Percentiles rank a stretch among this genome's conserved stretches.
phyloP scores from a whole-genome alignment of 2,329 filamentous ascomycete species.

The Lojkania enalia region DNA sequence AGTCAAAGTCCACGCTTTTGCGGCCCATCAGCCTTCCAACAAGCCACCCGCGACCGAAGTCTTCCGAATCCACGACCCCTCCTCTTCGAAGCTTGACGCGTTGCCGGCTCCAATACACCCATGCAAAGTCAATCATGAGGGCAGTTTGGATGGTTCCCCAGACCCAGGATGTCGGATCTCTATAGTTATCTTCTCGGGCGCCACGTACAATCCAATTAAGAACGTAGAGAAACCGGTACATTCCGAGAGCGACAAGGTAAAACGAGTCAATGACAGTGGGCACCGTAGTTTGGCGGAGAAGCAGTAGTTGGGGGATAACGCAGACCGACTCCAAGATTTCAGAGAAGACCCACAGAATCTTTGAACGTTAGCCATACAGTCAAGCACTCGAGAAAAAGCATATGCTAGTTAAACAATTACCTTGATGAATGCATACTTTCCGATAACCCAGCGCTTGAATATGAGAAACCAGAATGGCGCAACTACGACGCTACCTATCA shows the following conservation, averaged over 20 bases:
- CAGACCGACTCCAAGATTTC: constrained; percentile 90
- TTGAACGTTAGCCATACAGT: constrained; percentile 5
- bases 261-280: constrained; percentile 97
- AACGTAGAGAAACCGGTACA: constrained; percentile 86
- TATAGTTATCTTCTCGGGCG: constrained; percentile 59
- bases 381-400: background rate
- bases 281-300: constrained; percentile 91
- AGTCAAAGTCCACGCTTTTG: constrained; percentile 53
- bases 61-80: constrained; percentile 86
- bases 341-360: constrained; percentile 87
- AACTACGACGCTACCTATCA: constrained; percentile 66
- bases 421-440: constrained; percentile 41
- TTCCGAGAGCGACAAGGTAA: constrained; percentile 85
- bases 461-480: constrained; percentile 75
- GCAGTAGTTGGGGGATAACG: constrained; percentile 85
- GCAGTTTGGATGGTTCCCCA: constrained; percentile 89
- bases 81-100: constrained; percentile 89
- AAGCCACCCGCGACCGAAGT: constrained; percentile 82
- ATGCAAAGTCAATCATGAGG: constrained; percentile 91
- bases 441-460: constrained; percentile 58
- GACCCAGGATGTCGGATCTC: constrained; percentile 74
- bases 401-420: no score
- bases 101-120: constrained; percentile 94
- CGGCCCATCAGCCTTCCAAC: constrained; percentile 75
- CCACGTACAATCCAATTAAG: constrained; percentile 84